Percentiles rank a stretch among this genome's conserved stretches.
These are phyloP conservation scores for Platismatia glauca DNA, from an alignment of 495 filamentous ascomycete species.

Conservation along the genomic window DNA sequence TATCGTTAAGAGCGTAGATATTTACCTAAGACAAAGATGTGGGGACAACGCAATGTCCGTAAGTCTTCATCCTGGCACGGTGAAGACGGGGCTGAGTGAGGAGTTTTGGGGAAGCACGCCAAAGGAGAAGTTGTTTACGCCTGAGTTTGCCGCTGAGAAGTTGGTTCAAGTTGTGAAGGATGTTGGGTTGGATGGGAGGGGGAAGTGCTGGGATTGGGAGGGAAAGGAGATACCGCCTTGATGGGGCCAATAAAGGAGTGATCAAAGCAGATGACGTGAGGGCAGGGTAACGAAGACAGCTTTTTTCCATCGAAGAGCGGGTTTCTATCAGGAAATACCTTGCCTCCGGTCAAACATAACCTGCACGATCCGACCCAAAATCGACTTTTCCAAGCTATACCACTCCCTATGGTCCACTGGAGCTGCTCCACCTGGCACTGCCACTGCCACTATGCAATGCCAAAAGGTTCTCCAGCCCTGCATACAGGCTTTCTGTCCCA, in stretches of 20 bases:
- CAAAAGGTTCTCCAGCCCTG: slow-evolving; percentile 6
- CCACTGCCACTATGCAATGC: background rate
- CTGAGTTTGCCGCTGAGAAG: slow-evolving; percentile 51
- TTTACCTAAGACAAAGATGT: slow-evolving; percentile 47
- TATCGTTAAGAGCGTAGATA: slow-evolving; percentile 62
- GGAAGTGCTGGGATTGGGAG: slow-evolving; percentile 70
- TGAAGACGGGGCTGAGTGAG: slow-evolving; percentile 62
- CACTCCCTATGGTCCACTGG: slow-evolving; percentile 4
- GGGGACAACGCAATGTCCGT: slow-evolving; percentile 55
- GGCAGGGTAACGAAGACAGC: background rate
- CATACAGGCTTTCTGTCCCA: slow-evolving; percentile 3
- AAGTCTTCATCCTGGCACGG: slow-evolving; percentile 74
- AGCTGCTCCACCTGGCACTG: slow-evolving; percentile 3
- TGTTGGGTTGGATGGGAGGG: slow-evolving; percentile 45
- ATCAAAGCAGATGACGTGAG: background rate
- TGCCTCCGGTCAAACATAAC: background rate
- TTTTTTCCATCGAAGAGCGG: background rate
- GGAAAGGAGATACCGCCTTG: slow-evolving; percentile 60
- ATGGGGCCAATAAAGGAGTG: slow-evolving; percentile 9
- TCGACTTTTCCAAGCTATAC: background rate
- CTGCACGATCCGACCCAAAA: background rate
- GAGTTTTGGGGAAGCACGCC: slow-evolving; percentile 58
- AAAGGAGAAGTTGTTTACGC: slow-evolving; percentile 52
- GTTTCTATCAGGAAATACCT: background rate
- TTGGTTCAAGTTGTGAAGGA: slow-evolving; percentile 46